These are phyloP conservation scores for Tulasnella sp. DNA, from an alignment of 768 basidiomycete species.

Conservation along the genomic window DNA sequence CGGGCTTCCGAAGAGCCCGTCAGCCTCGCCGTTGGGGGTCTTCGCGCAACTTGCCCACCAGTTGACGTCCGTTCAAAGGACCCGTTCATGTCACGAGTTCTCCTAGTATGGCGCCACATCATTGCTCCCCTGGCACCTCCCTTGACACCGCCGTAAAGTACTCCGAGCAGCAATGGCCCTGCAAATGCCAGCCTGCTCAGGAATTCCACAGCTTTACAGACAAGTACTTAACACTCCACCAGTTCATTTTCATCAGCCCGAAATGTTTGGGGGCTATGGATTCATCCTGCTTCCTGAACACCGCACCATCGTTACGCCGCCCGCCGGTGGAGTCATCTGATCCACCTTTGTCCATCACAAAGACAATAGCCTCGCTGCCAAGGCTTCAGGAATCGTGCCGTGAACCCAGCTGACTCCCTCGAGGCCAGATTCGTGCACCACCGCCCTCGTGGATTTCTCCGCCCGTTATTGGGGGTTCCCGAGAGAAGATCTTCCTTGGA, in stretches of 20 bases:
- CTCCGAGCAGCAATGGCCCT: neutral
- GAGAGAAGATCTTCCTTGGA: neutral
- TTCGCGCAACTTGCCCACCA: slow-evolving; percentile 3
- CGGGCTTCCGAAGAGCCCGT: neutral
- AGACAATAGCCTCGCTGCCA: neutral
- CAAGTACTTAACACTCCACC: neutral
- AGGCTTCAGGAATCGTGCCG: neutral
- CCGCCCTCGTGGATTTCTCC: neutral
- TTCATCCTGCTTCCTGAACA: neutral
- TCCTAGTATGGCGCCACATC: neutral
- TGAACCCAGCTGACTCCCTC: neutral
- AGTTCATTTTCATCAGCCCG: neutral
- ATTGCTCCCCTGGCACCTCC: neutral
- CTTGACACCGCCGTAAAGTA: neutral
- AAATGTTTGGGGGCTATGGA: neutral
- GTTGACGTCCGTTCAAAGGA: neutral
- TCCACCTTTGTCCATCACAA: neutral
- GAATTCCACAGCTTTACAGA: neutral
- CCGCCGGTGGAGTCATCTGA: slow-evolving; percentile 6
- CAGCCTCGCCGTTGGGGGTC: neutral
- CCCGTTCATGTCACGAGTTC: neutral
- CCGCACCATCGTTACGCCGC: neutral
- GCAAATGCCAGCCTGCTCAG: neutral
- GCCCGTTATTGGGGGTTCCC: neutral
- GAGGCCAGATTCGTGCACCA: neutral